Conservation (phyloP, 1,139 yeast species). For the Candida tunisiensis region DNA sequence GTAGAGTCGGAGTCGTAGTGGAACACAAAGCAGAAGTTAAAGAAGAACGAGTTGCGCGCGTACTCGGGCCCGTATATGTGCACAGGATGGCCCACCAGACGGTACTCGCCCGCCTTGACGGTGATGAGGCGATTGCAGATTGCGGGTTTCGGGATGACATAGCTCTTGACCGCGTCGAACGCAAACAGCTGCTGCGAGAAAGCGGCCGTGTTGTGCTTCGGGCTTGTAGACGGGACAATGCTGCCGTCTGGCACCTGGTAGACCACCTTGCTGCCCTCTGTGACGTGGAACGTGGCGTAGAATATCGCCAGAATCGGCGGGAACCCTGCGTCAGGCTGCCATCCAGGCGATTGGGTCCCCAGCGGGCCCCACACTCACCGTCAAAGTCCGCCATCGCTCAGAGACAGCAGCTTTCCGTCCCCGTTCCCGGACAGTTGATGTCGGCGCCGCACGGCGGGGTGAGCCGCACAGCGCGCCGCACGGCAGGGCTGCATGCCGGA, state of each 20-base stretch:
- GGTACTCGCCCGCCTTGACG: constrained; percentile 49
- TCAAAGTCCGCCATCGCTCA: too few relatives aligned
- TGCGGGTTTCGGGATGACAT: constrained; percentile 85
- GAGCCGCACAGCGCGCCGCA: too few relatives aligned
- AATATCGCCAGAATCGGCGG: constrained; percentile 76
- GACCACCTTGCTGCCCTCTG: constrained; percentile 87
- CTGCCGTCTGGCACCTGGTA: constrained; percentile 75
- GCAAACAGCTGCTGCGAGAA: constrained; percentile 37
- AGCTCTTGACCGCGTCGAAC: constrained; percentile 77
- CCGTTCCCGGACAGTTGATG: too few relatives aligned
- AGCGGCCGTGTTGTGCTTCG: constrained; percentile 18
- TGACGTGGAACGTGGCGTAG: constrained; percentile 86
- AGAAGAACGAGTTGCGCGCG: constrained; percentile 80
- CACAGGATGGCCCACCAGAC: constrained; percentile 85
- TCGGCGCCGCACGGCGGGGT: too few relatives aligned
- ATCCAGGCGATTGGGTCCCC: neutral
- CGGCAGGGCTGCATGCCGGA: too few relatives aligned
- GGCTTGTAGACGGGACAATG: constrained; percentile 21
- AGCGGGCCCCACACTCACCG: neutral
- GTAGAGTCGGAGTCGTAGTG: constrained; percentile 66
- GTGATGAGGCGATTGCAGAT: constrained; percentile 71
- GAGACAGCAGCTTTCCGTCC: too few relatives aligned
- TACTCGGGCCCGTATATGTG: constrained; percentile 59
- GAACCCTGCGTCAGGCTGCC: constrained; percentile 14
- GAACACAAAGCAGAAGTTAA: constrained; percentile 86